phyloP scores from a whole-genome alignment of 768 basidiomycete species.

The Lactarius vividus region DNA sequence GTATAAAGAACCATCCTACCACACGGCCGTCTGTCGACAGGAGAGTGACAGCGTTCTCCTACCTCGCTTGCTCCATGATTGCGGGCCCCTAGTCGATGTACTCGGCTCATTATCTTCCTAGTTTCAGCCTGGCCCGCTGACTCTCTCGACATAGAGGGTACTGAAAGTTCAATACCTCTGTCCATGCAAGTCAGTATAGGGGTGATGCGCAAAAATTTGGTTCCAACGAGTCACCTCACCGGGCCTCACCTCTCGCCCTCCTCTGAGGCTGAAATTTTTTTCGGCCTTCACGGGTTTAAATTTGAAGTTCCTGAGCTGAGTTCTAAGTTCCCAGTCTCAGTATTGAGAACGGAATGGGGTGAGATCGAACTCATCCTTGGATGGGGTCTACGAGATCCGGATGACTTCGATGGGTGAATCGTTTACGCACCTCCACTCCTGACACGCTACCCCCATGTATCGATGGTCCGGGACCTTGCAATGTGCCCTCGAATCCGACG shows the following conservation, averaged over 20 bases:
- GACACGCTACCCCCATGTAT: neutral
- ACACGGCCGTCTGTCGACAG: slow-evolving; percentile 28
- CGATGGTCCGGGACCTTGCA: neutral
- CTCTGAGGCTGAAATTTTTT: neutral
- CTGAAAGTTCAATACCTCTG: neutral
- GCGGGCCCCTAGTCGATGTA: neutral
- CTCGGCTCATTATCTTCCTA: neutral
- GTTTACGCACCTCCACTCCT: neutral
- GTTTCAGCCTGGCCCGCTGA: neutral
- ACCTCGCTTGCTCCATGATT: neutral
- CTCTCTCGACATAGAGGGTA: neutral
- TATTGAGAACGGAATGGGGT: neutral
- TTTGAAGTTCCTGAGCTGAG: neutral
- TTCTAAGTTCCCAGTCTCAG: neutral
- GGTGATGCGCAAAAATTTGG: neutral
- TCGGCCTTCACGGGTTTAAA: neutral
- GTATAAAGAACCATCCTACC: slow-evolving; percentile 29
- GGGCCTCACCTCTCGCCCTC: neutral
- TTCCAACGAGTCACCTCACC: neutral
- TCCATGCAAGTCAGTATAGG: neutral
- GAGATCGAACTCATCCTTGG: neutral
- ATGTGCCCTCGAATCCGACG: neutral
- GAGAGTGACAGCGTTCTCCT: slow-evolving; percentile 16
- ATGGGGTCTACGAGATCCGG: neutral
- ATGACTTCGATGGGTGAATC: neutral